Base-by-base conservation (phyloP, 768 basidiomycete species). In the Boletus fagicola region DNA sequence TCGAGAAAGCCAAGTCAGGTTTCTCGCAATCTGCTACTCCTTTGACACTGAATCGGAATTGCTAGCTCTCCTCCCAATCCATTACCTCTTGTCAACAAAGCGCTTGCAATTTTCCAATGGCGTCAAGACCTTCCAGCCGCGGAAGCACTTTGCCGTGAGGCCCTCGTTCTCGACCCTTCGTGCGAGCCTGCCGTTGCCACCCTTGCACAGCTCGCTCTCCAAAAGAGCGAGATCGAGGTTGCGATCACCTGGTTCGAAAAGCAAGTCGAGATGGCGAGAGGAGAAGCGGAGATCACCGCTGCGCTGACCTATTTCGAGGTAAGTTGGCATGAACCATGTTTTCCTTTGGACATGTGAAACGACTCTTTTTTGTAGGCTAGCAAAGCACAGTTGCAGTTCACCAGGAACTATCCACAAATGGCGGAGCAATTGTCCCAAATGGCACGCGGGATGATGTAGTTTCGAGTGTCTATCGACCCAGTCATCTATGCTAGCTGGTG, bases 111-210 rank as follows among this genome's bases (percentile, higher is more conserved):
- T 48, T 98, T 87, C 82, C 97, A 98, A 75, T 94, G 90, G 90
- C 91, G 92, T 72, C 90, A 96, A 68, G 93, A 98, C 68, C 80
- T 92, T 56, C 79, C 77, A 8, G 84, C 82, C 1, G 94, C 94
- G 1, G 94, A 96, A 72, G 75, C 77, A 20, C 88, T 93, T 69
- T 95, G 94, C 69, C 78, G 86, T 55, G 90, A 98, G 72, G 97
- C 97, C 0, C 79, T 99, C 22, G 76, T 80, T 49, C 83, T 94
- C 54, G 97, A 99, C 72, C 79, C 90, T 12, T 94, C 94, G 62
- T 98, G 96, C 73, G 97, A 99, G 69, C 92, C 96, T 12, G 97
- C 96, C 0, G 88, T 98, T 5, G 93, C 94, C 18, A 98, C 95
- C 1, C 83, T 98, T 30, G 96, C 96, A 4, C 97, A 99, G 72